Conservation (phyloP, 371 early-diverging fungal genomes). For the Cokeromyces recurvatus region DNA sequence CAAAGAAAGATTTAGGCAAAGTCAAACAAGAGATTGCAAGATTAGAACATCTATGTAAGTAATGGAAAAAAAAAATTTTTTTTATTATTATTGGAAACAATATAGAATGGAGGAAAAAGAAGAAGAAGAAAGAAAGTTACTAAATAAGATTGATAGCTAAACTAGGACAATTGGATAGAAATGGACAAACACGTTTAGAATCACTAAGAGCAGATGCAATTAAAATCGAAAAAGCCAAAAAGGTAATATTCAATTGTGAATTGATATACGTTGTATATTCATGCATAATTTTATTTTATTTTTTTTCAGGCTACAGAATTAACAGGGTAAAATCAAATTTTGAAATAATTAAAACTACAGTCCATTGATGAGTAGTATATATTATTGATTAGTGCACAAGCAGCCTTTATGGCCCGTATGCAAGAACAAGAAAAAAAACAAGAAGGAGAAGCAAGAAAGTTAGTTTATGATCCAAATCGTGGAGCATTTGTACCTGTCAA, state of each 20-base stretch:
- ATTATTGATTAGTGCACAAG: constrained; percentile 26
- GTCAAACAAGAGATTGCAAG: constrained; percentile 39
- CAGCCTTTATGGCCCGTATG: constrained; percentile 35
- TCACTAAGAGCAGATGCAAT: constrained; percentile 37
- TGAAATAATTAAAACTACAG: too few species aligned
- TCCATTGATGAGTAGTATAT: too few species aligned
- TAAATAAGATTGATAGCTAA: constrained; percentile 11
- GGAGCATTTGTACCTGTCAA: constrained; percentile 42
- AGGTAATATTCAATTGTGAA: too few species aligned
- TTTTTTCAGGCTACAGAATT: constrained; percentile 8
- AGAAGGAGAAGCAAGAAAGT: constrained; percentile 30
- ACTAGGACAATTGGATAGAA: constrained; percentile 46
- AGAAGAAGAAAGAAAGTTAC: not conserved
- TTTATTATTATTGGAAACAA: too few species aligned
- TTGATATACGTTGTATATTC: too few species aligned
- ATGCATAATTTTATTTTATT: too few species aligned
- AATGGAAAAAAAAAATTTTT: too few species aligned
- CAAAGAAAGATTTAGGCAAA: constrained; percentile 49
- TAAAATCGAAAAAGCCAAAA: constrained; percentile 51
- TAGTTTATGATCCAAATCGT: constrained; percentile 43
- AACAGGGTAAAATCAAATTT: not conserved
- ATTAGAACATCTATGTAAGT: constrained; percentile 45
- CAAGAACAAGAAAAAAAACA: constrained; percentile 27
- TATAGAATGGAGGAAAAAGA: too few species aligned
- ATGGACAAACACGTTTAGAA: constrained; percentile 37